phyloP scores from a whole-genome alignment of 805 yeast genomes.

The Yamadazyma kitorensis region DNA sequence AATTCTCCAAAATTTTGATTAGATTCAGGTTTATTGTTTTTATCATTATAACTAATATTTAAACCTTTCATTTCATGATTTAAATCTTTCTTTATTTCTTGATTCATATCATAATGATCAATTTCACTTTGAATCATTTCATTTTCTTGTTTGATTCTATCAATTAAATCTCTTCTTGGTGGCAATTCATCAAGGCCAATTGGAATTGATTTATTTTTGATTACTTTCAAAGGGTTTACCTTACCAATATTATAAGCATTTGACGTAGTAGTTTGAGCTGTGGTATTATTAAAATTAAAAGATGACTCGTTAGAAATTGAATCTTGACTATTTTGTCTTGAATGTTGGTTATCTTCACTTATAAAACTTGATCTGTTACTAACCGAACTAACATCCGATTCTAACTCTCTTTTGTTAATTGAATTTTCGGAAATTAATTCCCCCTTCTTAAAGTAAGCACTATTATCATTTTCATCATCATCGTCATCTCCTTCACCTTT shows the following conservation, averaged over 20 bases:
- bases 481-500: conserved; percentile 12
- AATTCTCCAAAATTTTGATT: too few species aligned
- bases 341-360: conserved; percentile 13
- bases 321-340: conserved; percentile 1
- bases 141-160: conserved; percentile 9
- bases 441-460: background rate
- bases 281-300: conserved; percentile 8
- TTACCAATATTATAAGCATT: conserved; percentile 14
- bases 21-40: too few species aligned
- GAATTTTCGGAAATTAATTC: conserved; percentile 10
- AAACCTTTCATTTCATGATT: conserved; percentile 2
- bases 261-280: conserved; percentile 10
- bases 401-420: conserved; percentile 11
- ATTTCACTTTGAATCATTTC: background rate
- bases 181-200: conserved; percentile 17
- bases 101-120: background rate
- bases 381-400: conserved; percentile 20
- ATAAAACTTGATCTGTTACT: conserved; percentile 24
- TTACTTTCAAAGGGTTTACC: conserved; percentile 18
- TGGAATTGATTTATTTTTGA: conserved; percentile 12
- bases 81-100: background rate
- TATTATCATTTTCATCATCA: conserved; percentile 3
- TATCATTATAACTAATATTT: conserved; percentile 3
- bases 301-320: conserved; percentile 1
- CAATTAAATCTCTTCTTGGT: conserved; percentile 27